phyloP scores from a whole-genome alignment of 2,329 filamentous ascomycete genomes.

The Sclerotinia nivalis region DNA sequence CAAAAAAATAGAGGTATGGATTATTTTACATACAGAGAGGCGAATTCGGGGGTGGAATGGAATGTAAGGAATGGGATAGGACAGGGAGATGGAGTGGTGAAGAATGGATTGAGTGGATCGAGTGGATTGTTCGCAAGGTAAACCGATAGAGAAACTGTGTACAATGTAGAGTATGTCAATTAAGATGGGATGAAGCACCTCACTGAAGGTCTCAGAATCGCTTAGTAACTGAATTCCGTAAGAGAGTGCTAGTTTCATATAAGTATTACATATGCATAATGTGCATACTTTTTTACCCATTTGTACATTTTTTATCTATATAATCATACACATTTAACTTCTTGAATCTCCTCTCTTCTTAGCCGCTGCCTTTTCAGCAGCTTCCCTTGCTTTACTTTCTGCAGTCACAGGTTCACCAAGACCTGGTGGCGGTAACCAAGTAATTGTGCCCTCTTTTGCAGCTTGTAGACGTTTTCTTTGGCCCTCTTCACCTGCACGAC shows the following conservation, averaged over 20 bases:
- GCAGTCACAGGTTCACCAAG: slow-evolving; percentile 33
- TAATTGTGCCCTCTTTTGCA: slow-evolving; percentile 62
- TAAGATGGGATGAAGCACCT: neutral
- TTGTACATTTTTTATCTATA: slow-evolving; percentile 8
- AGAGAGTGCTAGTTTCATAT: too few species aligned
- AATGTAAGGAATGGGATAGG: too few species aligned
- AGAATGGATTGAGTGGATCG: too few species aligned
- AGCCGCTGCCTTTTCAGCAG: neutral
- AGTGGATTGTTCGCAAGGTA: too few species aligned
- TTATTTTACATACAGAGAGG: too few species aligned
- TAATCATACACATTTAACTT: slow-evolving; percentile 7
- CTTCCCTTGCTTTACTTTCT: slow-evolving; percentile 20
- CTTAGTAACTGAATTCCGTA: too few species aligned
- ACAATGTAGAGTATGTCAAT: too few species aligned
- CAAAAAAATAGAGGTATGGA: too few species aligned
- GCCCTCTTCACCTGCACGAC: slow-evolving; percentile 78
- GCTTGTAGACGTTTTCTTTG: slow-evolving; percentile 64
- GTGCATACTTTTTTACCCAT: neutral
- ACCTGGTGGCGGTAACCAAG: slow-evolving; percentile 53
- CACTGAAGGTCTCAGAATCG: neutral
- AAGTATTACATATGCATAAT: neutral
- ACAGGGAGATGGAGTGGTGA: too few species aligned
- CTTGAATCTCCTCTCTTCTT: neutral
- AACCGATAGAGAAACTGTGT: too few species aligned
- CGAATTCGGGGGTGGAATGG: too few species aligned